Conservation (phyloP, 1,284 basidiomycete species). For the Ustilago esculenta region DNA sequence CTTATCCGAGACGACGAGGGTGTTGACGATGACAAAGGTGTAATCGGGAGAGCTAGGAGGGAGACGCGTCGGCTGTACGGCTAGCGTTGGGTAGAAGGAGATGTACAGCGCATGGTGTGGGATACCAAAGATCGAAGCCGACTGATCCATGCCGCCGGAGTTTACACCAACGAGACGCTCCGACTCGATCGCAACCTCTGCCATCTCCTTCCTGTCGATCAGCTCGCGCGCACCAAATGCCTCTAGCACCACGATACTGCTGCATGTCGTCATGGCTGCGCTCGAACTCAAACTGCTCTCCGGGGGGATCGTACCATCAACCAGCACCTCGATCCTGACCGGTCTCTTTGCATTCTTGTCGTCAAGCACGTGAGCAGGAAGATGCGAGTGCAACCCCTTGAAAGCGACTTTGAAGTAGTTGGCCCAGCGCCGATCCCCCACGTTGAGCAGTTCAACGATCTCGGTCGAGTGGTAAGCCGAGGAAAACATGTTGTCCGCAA, state of each 20-base stretch:
- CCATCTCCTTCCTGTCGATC: conserved; percentile 59
- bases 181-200: conserved; percentile 62
- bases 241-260: conserved; percentile 60
- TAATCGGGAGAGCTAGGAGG: conserved; percentile 43
- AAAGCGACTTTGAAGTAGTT: conserved; percentile 66
- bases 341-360: conserved; percentile 23
- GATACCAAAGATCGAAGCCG: conserved; percentile 61
- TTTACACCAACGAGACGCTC: conserved; percentile 64
- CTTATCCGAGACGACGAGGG: conserved; percentile 62
- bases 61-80: conserved; percentile 38
- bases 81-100: conserved; percentile 57
- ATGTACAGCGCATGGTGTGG: conserved; percentile 60
- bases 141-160: conserved; percentile 66
- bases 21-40: conserved; percentile 63
- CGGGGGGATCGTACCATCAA: conserved; percentile 64
- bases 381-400: conserved; percentile 60
- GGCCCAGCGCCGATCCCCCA: conserved; percentile 61
- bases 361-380: conserved; percentile 38
- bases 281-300: conserved; percentile 57
- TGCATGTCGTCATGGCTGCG: conserved; percentile 65
- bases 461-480: conserved; percentile 38
- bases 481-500: conserved; percentile 44
- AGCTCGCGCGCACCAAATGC: conserved; percentile 53
- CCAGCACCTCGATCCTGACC: conserved; percentile 54
- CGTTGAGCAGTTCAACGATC: conserved; percentile 45